These are phyloP conservation scores for Zalaria sp. DNA, from an alignment of 2,329 filamentous ascomycete species.

Conservation along the genomic window DNA sequence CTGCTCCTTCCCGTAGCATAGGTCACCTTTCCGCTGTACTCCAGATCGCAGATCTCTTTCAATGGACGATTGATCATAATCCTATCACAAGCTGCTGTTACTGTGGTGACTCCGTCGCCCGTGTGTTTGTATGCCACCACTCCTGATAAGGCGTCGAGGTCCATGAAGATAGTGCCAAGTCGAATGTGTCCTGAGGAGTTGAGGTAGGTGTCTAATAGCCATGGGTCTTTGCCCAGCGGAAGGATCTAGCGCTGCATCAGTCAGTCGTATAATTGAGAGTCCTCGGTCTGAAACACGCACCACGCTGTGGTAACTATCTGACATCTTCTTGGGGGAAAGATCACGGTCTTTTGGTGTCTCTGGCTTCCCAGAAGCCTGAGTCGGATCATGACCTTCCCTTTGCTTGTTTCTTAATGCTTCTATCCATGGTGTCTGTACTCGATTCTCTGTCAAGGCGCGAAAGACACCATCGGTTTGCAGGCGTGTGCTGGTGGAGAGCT, in stretches of 20 bases:
- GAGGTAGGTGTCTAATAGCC: slow-evolving; percentile 64
- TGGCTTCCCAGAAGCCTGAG: slow-evolving; percentile 17
- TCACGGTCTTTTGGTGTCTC: slow-evolving; percentile 35
- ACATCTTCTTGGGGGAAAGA: slow-evolving; percentile 53
- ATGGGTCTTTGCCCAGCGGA: slow-evolving; percentile 58
- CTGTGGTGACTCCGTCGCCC: slow-evolving; percentile 47
- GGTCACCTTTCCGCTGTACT: slow-evolving; percentile 54
- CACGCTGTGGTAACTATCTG: slow-evolving; percentile 54
- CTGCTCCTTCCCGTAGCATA: slow-evolving; percentile 61
- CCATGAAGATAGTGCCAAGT: slow-evolving; percentile 64
- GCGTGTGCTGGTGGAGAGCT: slow-evolving; percentile 1
- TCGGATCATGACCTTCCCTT: slow-evolving; percentile 17
- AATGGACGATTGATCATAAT: slow-evolving; percentile 57
- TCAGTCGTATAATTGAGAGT: slow-evolving; percentile 8
- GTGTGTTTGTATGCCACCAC: slow-evolving; percentile 64
- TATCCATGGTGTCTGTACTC: slow-evolving; percentile 54
- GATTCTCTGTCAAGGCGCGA: slow-evolving; percentile 41
- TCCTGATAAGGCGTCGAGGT: slow-evolving; percentile 57
- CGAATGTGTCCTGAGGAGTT: slow-evolving; percentile 63
- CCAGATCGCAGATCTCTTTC: slow-evolving; percentile 64
- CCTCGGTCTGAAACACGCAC: slow-evolving; percentile 25
- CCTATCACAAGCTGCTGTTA: slow-evolving; percentile 49
- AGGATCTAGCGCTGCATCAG: slow-evolving; percentile 37
- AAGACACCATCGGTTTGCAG: slow-evolving; percentile 44
- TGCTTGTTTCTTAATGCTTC: slow-evolving; percentile 46